Conservation (phyloP, 192 early-diverging fungal species). For the Funneliformis mosseae region DNA sequence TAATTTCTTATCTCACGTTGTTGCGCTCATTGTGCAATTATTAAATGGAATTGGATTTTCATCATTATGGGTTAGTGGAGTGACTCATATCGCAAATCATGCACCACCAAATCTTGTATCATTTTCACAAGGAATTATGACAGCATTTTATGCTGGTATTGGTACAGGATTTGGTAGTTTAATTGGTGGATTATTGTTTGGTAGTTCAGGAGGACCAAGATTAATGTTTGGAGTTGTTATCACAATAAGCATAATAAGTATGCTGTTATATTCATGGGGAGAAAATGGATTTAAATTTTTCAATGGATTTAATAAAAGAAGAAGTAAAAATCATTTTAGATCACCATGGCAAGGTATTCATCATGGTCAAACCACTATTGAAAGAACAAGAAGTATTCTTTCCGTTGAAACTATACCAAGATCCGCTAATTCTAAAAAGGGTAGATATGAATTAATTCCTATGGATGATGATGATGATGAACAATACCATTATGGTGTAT, state of each 20-base stretch:
- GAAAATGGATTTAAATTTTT: conserved; percentile 5
- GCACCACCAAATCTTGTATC: conserved; percentile 46
- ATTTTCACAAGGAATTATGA: conserved; percentile 46
- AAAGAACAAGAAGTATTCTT: neutral
- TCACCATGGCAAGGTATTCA: conserved; percentile 13
- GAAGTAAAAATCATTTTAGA: neutral
- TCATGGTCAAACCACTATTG: neutral
- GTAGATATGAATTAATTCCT: conserved; percentile 8
- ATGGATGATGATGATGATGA: conserved; percentile 16
- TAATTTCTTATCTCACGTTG: conserved; percentile 34
- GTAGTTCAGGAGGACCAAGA: conserved; percentile 37
- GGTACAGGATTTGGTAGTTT: conserved; percentile 48
- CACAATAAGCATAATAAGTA: conserved; percentile 34
- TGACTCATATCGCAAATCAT: conserved; percentile 48
- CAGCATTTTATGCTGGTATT: conserved; percentile 36
- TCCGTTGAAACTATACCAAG: conserved; percentile 5
- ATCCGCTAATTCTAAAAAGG: neutral
- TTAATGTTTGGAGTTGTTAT: conserved; percentile 46
- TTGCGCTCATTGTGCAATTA: conserved; percentile 46
- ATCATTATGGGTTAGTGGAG: conserved; percentile 48
- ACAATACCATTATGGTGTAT: conserved; percentile 24
- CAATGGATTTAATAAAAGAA: neutral
- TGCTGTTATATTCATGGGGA: conserved; percentile 36
- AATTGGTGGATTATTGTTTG: conserved; percentile 46
- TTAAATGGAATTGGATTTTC: conserved; percentile 53